Base-by-base conservation (phyloP, 2,329 filamentous ascomycete genomes). In the Trichoderma arundinaceum region DNA sequence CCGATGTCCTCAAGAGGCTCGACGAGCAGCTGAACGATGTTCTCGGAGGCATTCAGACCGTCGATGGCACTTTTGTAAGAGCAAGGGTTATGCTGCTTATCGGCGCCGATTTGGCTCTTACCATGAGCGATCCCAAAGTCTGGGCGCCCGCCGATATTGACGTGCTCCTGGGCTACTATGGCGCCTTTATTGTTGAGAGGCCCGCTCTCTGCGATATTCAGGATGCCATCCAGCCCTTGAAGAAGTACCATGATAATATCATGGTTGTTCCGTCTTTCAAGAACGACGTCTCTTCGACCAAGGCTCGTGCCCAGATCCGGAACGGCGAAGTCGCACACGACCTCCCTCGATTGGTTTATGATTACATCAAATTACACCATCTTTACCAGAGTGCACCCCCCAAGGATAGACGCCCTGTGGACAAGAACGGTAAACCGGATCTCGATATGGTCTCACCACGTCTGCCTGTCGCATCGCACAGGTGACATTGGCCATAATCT, bases 231-330 rank as follows among this genome's bases (percentile, higher is more conserved):
- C 87, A 89, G 17, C 88, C 86, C 52, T 81, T 96, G 44, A 88
- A 91, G 72, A 85, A 87, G 65, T 96, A 90, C 85, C 88, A 90
- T 71, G 87, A 92, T 71, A 93, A 94, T 71, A 86, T 96, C 70
- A 88, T 91, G 74, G 89, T 94, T 62, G 94, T 96, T 67, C 90
- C 91, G 63, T 92, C 96, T 75, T 85, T 94, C 59, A 92, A 96
- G 71, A 93, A 93, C 75, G 90, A 94, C 73, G 89, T 94, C 66
- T 92, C 88, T 72, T 92, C 89, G 65, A 87, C 85, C 10, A 86
- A 94, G 79, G 92, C 95, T 68, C 86, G 92, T 53, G 81, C 94
- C 3, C 93, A 94, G 77, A 77, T 92, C 58, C 85, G 88, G 70
- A 86, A 89, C 73, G 88, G 91, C 68, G 90, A 94, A 86, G 92